phyloP scores from a whole-genome alignment of 495 filamentous ascomycete species.

The Ascobolus immersus region DNA sequence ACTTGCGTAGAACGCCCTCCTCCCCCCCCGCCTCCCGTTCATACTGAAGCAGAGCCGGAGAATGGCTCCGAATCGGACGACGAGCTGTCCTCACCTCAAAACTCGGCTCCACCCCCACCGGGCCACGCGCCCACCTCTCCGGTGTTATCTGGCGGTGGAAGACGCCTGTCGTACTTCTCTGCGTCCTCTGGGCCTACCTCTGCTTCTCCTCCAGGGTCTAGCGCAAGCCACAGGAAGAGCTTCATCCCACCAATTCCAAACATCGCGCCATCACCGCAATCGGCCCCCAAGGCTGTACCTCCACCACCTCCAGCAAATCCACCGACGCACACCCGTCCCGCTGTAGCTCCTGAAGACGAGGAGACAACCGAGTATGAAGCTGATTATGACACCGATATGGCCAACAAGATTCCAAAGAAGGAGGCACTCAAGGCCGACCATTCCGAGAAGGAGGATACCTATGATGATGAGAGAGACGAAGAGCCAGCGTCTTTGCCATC shows the following conservation, averaged over 20 bases:
- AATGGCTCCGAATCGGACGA: constrained; percentile 81
- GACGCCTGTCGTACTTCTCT: too few species aligned
- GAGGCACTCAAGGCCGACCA: constrained; percentile 71
- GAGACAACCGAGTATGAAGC: constrained; percentile 89
- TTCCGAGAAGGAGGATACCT: constrained; percentile 46
- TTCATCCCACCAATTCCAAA: constrained; percentile 22
- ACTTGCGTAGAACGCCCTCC: constrained; percentile 26
- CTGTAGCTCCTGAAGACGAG: constrained; percentile 35
- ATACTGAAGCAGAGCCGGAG: too few species aligned
- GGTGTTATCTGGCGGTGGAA: too few species aligned
- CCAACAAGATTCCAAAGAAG: constrained; percentile 63
- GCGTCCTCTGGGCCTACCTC: too few species aligned
- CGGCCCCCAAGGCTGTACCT: constrained; percentile 33
- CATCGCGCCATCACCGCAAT: constrained; percentile 20
- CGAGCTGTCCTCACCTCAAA: constrained; percentile 19
- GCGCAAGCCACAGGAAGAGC: too few species aligned
- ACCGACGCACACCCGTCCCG: constrained; percentile 19
- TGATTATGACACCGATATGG: constrained; percentile 95
- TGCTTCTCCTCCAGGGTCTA: too few species aligned
- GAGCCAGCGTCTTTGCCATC: constrained; percentile 23
- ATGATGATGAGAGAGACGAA: constrained; percentile 22
- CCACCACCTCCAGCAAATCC: constrained; percentile 58
- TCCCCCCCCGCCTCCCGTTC: constrained; percentile 36
- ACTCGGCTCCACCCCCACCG: constrained; percentile 8
- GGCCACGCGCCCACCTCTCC: constrained; percentile 24